These are phyloP conservation scores for Sporothrix globosa DNA, from an alignment of 2,329 filamentous ascomycete species.

Conservation along the genomic window DNA sequence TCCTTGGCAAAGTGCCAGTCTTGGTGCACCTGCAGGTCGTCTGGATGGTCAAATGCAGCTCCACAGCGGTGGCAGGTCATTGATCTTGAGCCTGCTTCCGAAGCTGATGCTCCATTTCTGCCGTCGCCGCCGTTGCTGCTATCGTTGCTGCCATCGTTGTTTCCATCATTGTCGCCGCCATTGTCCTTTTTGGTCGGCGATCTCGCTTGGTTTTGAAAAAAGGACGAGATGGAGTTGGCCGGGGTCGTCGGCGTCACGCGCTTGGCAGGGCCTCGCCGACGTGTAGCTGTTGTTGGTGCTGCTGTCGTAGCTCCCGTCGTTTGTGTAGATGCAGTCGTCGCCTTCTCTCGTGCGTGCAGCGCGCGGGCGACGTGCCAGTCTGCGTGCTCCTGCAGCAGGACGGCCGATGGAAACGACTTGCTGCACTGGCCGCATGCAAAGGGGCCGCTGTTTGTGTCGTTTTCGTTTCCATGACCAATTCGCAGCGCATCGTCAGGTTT, in stretches of 20 bases:
- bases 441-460: not conserved
- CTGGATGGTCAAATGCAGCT: slow-evolving; percentile 58
- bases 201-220: slow-evolving; percentile 28
- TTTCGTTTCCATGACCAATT: not conserved
- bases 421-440: slow-evolving; percentile 68
- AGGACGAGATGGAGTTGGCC: slow-evolving; percentile 33
- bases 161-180: too few relatives aligned
- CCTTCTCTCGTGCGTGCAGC: slow-evolving; percentile 63
- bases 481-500: not conserved
- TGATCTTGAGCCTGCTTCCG: not conserved
- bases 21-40: slow-evolving; percentile 72
- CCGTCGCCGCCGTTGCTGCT: not conserved
- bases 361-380: slow-evolving; percentile 96
- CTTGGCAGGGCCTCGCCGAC: slow-evolving; percentile 20
- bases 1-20: slow-evolving; percentile 96
- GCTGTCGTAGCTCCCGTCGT: not conserved
- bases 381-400: slow-evolving; percentile 72
- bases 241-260: slow-evolving; percentile 10
- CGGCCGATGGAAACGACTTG: slow-evolving; percentile 57
- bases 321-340: not conserved
- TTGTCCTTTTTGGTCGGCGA: not conserved
- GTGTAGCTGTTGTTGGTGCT: not conserved
- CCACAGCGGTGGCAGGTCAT: slow-evolving; percentile 66
- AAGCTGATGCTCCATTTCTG: not conserved
- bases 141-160: not conserved